Percentiles rank a stretch among this genome's conserved stretches.
phyloP scores from a whole-genome alignment of 805 yeast genomes.

The Henningerozyma blattae region DNA sequence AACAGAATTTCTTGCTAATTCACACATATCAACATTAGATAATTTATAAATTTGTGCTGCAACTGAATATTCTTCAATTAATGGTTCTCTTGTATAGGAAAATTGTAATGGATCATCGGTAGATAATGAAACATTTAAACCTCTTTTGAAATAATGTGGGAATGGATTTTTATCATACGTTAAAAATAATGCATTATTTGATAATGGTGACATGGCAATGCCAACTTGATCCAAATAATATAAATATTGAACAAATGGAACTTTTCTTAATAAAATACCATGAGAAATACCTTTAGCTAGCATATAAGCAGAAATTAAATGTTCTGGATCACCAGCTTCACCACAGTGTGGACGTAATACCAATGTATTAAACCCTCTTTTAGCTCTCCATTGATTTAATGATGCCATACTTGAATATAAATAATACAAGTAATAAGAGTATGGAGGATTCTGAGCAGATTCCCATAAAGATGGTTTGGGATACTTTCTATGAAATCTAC shows the following conservation, averaged over 20 bases:
- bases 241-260: slow-evolving; percentile 89
- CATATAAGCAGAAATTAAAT: slow-evolving; percentile 77
- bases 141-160: slow-evolving; percentile 80
- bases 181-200: slow-evolving; percentile 90
- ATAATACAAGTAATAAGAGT: slow-evolving; percentile 87
- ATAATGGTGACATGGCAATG: slow-evolving; percentile 95
- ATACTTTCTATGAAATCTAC: slow-evolving; percentile 66
- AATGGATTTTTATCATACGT: slow-evolving; percentile 97
- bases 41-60: slow-evolving; percentile 96
- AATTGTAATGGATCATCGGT: slow-evolving; percentile 98
- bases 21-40: slow-evolving; percentile 95
- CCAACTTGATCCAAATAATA: slow-evolving; percentile 93
- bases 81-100: slow-evolving; percentile 92
- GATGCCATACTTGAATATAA: slow-evolving; percentile 78
- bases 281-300: slow-evolving; percentile 90
- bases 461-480: slow-evolving; percentile 86
- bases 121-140: slow-evolving; percentile 85
- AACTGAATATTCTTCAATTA: slow-evolving; percentile 94
- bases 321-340: slow-evolving; percentile 99
- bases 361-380: slow-evolving; percentile 72
- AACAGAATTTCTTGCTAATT: slow-evolving; percentile 86
- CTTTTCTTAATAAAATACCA: slow-evolving; percentile 84
- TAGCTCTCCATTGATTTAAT: slow-evolving; percentile 70
- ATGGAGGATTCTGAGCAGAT: slow-evolving; percentile 79
- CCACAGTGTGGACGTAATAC: slow-evolving; percentile 98